Percentiles rank a stretch among this genome's conserved stretches.
These are phyloP conservation scores for Wallemia mellicola DNA, from an alignment of 1,284 basidiomycete species.

Conservation along the genomic window DNA sequence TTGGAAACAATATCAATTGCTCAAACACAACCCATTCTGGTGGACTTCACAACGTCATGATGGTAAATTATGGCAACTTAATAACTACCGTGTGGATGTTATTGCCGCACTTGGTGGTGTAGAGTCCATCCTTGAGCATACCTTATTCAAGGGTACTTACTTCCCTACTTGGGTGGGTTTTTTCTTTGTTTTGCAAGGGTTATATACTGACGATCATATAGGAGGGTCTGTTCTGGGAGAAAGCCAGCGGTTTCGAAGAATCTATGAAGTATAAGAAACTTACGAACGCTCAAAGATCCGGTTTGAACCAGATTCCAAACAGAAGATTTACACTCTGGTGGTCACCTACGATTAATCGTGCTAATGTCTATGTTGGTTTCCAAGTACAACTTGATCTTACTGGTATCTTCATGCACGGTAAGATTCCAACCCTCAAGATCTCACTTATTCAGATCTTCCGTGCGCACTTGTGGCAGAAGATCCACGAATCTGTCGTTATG, in stretches of 20 bases:
- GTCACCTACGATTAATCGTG: conserved; percentile 44
- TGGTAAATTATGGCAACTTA: conserved; percentile 90
- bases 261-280: conserved; percentile 93
- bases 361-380: conserved; percentile 98
- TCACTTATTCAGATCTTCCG: conserved; percentile 99
- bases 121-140: conserved; percentile 89
- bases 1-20: conserved; percentile 89
- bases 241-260: conserved; percentile 77
- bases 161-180: conserved; percentile 17
- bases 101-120: conserved; percentile 96
- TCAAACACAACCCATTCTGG: conserved; percentile 88
- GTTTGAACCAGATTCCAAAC: conserved; percentile 94
- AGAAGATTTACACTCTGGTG: conserved; percentile 99
- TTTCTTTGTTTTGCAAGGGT: neutral
- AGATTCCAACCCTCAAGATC: conserved; percentile 91
- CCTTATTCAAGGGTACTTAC: conserved; percentile 56
- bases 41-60: conserved; percentile 97
- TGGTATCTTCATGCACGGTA: conserved; percentile 48
- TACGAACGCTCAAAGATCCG: conserved; percentile 80
- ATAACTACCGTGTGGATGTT: conserved; percentile 94
- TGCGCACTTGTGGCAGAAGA: conserved; percentile 98
- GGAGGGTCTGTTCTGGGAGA: conserved; percentile 75
- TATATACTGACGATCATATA: conserved; percentile 7
- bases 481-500: conserved; percentile 32
- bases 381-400: conserved; percentile 49